A percentile compares a stretch with the other conserved stretches of the same genome.
Evolutionary conservation across 1,284 basidiomycete genomes (phyloP).

Genomic region (Chalciporus sp.): DNA sequence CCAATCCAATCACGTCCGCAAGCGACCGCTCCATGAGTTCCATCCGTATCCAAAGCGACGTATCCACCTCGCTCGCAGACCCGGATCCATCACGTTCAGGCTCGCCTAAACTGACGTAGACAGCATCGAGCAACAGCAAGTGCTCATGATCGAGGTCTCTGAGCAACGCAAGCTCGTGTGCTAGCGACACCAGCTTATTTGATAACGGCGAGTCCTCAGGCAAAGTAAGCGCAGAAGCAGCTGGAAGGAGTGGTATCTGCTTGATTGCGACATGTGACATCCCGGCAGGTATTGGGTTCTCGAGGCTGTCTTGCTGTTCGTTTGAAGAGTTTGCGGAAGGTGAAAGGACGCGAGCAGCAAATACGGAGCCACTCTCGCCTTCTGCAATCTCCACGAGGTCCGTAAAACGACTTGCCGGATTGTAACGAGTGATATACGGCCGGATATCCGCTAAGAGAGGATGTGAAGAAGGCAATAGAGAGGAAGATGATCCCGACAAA

Average conservation of each 20-base stretch:
- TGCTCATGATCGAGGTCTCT: conserved; percentile 57
- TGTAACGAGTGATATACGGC: conserved; percentile 63
- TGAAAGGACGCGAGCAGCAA: conserved; percentile 52
- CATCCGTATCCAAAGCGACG: conserved; percentile 78
- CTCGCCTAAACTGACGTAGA: conserved; percentile 59
- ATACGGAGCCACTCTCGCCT: conserved; percentile 77
- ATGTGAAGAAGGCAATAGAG: conserved; percentile 28
- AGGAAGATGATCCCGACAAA: background rate
- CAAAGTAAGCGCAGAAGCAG: conserved; percentile 20
- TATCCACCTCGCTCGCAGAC: conserved; percentile 18
- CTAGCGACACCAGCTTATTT: conserved; percentile 62
- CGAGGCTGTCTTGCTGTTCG: conserved; percentile 20
- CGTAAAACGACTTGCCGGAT: conserved; percentile 62
- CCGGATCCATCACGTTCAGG: conserved; percentile 44
- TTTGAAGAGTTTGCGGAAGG: conserved; percentile 37
- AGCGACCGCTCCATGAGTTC: conserved; percentile 83
- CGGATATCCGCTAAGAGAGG: conserved; percentile 57
- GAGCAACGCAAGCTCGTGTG: conserved; percentile 61
- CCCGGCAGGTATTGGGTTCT: conserved; percentile 18
- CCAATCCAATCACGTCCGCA: conserved; percentile 70
- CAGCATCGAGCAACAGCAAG: conserved; percentile 62
- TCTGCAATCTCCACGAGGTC: conserved; percentile 76
- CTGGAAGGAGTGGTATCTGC: conserved; percentile 59
- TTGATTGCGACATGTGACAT: conserved; percentile 70
- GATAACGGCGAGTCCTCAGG: conserved; percentile 40